Evolutionary conservation across 257 asterid genomes (phyloP).

Genomic region (Nicotiana knightiana): DNA sequence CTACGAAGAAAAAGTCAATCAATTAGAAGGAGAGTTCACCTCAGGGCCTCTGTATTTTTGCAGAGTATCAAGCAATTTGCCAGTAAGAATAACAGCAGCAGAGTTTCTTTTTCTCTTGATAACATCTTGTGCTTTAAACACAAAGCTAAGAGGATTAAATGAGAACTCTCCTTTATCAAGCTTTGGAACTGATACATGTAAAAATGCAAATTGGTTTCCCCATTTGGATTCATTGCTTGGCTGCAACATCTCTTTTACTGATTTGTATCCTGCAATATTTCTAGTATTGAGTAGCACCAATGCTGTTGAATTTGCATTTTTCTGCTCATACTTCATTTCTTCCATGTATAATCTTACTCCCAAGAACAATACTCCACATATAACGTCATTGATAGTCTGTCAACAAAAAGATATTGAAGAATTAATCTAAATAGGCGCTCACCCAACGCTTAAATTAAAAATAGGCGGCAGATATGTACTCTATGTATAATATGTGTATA

Average conservation of each 20-base stretch:
- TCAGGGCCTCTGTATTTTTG: slow-evolving; percentile 58
- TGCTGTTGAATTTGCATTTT: slow-evolving; percentile 48
- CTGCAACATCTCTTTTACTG: slow-evolving; percentile 65
- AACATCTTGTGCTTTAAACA: slow-evolving; percentile 33
- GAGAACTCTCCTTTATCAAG: slow-evolving; percentile 6
- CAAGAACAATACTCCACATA: slow-evolving; percentile 59
- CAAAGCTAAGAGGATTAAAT: slow-evolving; percentile 36
- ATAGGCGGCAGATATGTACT: too few species aligned
- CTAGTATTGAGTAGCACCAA: slow-evolving; percentile 74
- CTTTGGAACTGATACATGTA: slow-evolving; percentile 58
- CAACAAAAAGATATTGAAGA: neutral
- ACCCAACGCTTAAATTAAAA: too few species aligned
- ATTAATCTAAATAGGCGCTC: too few species aligned
- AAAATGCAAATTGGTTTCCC: slow-evolving; percentile 86
- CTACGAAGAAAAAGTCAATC: too few species aligned
- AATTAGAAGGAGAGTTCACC: slow-evolving; percentile 24
- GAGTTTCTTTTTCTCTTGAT: slow-evolving; percentile 54
- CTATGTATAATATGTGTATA: too few species aligned
- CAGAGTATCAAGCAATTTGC: slow-evolving; percentile 42
- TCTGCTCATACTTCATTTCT: slow-evolving; percentile 21
- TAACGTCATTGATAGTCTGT: slow-evolving; percentile 72
- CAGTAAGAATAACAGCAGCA: slow-evolving; percentile 50
- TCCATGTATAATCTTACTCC: slow-evolving; percentile 70
- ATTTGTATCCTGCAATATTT: slow-evolving; percentile 54
- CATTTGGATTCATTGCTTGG: slow-evolving; percentile 49